These are phyloP conservation scores for Fusarium sp. DNA, from an alignment of 2,329 filamentous ascomycete species.

Conservation along the genomic window DNA sequence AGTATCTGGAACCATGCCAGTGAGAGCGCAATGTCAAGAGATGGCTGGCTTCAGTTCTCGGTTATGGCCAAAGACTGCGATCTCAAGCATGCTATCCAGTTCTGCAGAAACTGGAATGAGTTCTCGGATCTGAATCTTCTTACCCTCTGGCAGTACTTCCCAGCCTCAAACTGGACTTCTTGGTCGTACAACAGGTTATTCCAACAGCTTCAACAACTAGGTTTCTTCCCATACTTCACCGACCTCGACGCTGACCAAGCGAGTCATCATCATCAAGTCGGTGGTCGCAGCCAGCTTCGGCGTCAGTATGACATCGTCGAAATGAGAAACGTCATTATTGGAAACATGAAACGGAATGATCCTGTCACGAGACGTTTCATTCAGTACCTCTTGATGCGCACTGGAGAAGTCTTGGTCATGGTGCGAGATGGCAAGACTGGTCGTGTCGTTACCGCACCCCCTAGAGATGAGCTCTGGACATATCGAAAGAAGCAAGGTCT, in stretches of 20 bases:
- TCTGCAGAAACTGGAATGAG: conserved; percentile 53
- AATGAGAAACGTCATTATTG: conserved; percentile 49
- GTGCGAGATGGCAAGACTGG: conserved; percentile 52
- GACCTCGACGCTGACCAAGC: conserved; percentile 44
- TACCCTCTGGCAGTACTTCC: conserved; percentile 49
- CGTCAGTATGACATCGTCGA: conserved; percentile 49
- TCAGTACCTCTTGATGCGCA: conserved; percentile 49
- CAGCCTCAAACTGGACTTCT: conserved; percentile 48
- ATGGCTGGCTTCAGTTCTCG: conserved; percentile 53
- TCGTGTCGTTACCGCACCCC: conserved; percentile 49
- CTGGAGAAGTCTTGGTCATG: conserved; percentile 49
- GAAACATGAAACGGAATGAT: conserved; percentile 52
- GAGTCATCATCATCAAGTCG: conserved; percentile 39
- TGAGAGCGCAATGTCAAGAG: conserved; percentile 51
- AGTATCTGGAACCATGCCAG: conserved; percentile 52
- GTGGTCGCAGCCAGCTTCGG: conserved; percentile 39
- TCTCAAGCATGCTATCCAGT: conserved; percentile 48
- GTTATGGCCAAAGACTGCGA: conserved; percentile 52
- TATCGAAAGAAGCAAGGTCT: conserved; percentile 46
- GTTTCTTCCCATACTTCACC: conserved; percentile 50
- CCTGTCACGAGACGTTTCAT: conserved; percentile 49
- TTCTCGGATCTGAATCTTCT: conserved; percentile 50
- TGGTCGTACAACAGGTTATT: conserved; percentile 45
- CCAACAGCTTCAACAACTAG: conserved; percentile 49
- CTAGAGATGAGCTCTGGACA: conserved; percentile 48